Conservation (phyloP, 176 grass and related monocot species). For the Oryza longistaminata region DNA sequence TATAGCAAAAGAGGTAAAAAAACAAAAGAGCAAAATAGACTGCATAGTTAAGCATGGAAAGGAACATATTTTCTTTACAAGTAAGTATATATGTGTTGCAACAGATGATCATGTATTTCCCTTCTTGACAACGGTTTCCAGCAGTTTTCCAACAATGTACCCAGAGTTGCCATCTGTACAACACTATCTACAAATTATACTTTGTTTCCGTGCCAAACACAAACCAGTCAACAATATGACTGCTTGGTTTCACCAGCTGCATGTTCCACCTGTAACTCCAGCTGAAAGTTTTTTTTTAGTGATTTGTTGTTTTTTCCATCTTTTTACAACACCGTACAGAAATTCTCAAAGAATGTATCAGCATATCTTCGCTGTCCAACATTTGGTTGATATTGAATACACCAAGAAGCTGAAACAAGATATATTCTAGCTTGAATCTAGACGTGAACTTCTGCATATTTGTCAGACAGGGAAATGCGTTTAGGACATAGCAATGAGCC, state of each 20-base stretch:
- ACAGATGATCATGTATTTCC: not conserved
- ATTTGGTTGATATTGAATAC: constrained; percentile 35
- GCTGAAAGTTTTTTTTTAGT: not conserved
- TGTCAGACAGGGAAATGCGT: not conserved
- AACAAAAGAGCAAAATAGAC: no score
- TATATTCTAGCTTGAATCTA: constrained; percentile 19
- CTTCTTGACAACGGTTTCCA: constrained; percentile 10
- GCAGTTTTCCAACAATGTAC: not conserved
- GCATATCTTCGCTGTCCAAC: constrained; percentile 12
- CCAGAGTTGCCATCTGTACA: not conserved
- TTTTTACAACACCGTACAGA: not conserved
- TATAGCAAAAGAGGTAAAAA: not conserved
- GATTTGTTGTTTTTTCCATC: not conserved
- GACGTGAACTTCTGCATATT: constrained; percentile 26
- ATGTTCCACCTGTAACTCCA: not conserved
- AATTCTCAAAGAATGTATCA: constrained; percentile 28
- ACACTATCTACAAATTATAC: not conserved
- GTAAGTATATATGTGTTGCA: not conserved
- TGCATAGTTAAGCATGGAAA: no score
- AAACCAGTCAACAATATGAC: not conserved
- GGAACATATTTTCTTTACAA: not conserved
- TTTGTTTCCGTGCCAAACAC: not conserved
- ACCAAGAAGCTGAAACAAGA: constrained; percentile 26
- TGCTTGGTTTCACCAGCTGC: constrained; percentile 23
- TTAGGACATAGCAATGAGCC: not conserved